phyloP scores from a whole-genome alignment of 2,329 filamentous ascomycete genomes.

The Verticillium isaacii region DNA sequence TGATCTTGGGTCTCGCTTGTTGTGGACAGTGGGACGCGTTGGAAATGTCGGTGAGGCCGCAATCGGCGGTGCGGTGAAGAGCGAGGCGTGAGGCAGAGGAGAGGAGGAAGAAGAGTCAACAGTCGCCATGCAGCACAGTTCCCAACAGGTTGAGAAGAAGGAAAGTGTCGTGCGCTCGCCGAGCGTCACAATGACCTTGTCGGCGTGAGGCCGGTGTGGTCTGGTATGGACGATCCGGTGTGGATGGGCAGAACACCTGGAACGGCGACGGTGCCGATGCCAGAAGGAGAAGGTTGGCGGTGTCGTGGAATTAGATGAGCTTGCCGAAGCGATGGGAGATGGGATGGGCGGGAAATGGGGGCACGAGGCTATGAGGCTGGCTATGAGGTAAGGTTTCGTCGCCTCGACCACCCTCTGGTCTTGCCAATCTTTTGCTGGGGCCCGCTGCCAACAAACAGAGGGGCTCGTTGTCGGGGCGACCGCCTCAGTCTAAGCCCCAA shows the following conservation, averaged over 20 bases:
- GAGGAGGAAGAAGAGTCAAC: background rate
- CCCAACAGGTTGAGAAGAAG: slow-evolving; percentile 6
- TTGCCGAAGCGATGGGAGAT: background rate
- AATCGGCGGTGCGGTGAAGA: slow-evolving; percentile 1
- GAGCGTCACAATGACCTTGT: slow-evolving; percentile 14
- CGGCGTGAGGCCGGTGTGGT: slow-evolving; percentile 6
- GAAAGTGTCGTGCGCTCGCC: slow-evolving; percentile 4
- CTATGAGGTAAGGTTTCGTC: background rate
- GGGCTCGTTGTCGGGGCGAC: slow-evolving; percentile 15
- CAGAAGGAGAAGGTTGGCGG: background rate
- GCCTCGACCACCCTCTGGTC: background rate
- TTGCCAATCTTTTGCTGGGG: background rate
- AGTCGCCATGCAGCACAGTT: background rate
- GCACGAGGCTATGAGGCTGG: background rate
- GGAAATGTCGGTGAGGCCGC: background rate
- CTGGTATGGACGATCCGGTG: background rate
- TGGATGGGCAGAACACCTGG: background rate
- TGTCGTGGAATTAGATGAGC: slow-evolving; percentile 1
- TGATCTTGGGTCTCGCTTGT: background rate
- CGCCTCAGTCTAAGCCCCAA: background rate
- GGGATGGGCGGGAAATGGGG: background rate
- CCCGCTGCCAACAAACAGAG: slow-evolving; percentile 14
- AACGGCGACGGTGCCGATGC: background rate
- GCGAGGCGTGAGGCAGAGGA: slow-evolving; percentile 5
- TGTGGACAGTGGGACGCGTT: background rate